These are phyloP conservation scores for Pachyrhizus erosus DNA, from an alignment of 306 rosid genomes.

Conservation along the genomic window DNA sequence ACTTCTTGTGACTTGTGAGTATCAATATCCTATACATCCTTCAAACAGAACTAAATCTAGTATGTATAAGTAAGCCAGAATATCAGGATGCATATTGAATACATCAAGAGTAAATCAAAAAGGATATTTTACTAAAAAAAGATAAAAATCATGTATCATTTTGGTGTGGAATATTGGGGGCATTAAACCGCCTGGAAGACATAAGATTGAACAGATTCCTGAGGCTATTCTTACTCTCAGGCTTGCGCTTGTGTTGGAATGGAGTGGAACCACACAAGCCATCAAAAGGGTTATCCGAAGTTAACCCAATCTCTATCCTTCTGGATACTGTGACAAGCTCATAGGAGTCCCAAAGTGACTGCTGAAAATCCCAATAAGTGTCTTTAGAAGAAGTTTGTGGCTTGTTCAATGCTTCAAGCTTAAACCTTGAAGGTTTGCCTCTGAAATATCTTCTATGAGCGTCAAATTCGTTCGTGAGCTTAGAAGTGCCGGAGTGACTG, in stretches of 20 bases:
- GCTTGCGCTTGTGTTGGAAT: constrained; percentile 42
- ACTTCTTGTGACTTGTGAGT: not conserved
- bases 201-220: constrained; percentile 64
- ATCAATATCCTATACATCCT: not conserved
- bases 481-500: constrained; percentile 60
- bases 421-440: constrained; percentile 69
- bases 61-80: not conserved
- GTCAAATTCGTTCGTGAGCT: constrained; percentile 64
- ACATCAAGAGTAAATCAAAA: constrained; percentile 12
- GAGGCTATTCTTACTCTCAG: constrained; percentile 79
- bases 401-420: constrained; percentile 56
- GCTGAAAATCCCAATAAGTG: constrained; percentile 69
- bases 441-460: constrained; percentile 61
- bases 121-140: not conserved
- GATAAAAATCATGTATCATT: constrained; percentile 38
- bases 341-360: constrained; percentile 91
- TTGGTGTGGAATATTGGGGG: constrained; percentile 33
- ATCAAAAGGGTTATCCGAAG: constrained; percentile 52
- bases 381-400: constrained; percentile 10
- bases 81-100: not conserved
- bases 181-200: constrained; percentile 67
- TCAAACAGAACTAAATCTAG: not conserved
- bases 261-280: constrained; percentile 23
- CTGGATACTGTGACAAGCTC: constrained; percentile 82
- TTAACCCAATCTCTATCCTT: constrained; percentile 70